phyloP scores from a whole-genome alignment of 176 grass and related monocot species.

The Lolium perenne region DNA sequence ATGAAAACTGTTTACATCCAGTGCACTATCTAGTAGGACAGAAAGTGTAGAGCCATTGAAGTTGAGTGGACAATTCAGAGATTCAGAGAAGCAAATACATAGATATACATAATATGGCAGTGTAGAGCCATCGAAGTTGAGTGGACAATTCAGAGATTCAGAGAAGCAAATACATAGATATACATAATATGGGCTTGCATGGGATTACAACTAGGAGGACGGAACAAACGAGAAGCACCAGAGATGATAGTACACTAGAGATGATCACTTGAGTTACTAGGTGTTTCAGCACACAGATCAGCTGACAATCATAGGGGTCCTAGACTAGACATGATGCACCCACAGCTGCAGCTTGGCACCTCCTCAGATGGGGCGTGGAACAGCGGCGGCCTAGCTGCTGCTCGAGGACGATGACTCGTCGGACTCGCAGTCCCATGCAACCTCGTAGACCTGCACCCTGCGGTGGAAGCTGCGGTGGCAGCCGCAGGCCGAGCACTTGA shows the following conservation, averaged over 20 bases:
- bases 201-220: slow-evolving; percentile 32
- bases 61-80: too few species aligned
- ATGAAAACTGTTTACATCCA: neutral
- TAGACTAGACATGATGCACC: slow-evolving; percentile 19
- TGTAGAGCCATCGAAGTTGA: too few species aligned
- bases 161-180: neutral
- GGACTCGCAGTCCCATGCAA: slow-evolving; percentile 54
- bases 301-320: slow-evolving; percentile 38
- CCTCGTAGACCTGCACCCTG: slow-evolving; percentile 73
- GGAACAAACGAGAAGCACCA: slow-evolving; percentile 1
- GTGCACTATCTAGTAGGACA: too few species aligned
- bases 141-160: neutral
- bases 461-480: slow-evolving; percentile 97
- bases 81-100: slow-evolving; percentile 4
- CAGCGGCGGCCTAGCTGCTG: neutral
- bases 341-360: neutral
- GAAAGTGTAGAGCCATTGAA: too few species aligned
- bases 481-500: slow-evolving; percentile 74
- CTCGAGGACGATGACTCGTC: slow-evolving; percentile 30
- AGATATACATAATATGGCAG: neutral
- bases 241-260: neutral
- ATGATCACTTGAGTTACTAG: slow-evolving; percentile 12
- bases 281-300: slow-evolving; percentile 13
- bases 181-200: slow-evolving; percentile 1
- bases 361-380: neutral